These are phyloP conservation scores for Nosema muscidifuracis DNA, from an alignment of 371 early-diverging fungal genomes.

Conservation along the genomic window DNA sequence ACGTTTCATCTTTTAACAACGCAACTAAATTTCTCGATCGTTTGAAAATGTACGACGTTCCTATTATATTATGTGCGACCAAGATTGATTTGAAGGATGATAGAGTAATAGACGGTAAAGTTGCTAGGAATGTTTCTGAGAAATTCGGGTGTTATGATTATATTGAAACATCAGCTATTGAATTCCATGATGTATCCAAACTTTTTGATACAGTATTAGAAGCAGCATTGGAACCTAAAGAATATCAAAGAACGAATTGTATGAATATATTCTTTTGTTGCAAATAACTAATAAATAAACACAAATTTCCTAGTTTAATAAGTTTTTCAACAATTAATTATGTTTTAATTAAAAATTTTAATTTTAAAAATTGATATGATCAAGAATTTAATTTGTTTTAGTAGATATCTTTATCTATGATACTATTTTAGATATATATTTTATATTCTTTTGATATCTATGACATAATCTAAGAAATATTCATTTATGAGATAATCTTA, in stretches of 20 bases:
- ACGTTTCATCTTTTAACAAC: constrained; percentile 71
- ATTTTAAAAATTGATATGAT: too few relatives aligned
- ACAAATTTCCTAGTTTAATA: too few relatives aligned
- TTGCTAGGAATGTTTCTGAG: not conserved
- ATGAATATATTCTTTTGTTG: constrained; percentile 5
- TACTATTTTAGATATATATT: too few relatives aligned
- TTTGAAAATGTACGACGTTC: constrained; percentile 80
- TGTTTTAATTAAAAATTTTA: too few relatives aligned
- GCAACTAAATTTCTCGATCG: constrained; percentile 77
- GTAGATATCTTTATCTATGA: too few relatives aligned
- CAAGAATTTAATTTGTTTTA: too few relatives aligned
- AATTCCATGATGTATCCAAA: constrained; percentile 87
- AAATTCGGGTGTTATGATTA: constrained; percentile 75
- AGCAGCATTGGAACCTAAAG: constrained; percentile 66
- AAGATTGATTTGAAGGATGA: constrained; percentile 85
- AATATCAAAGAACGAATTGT: not conserved
- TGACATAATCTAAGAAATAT: too few relatives aligned
- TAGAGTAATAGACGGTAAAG: not conserved
- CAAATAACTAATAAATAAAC: too few relatives aligned
- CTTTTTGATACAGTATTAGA: constrained; percentile 93
- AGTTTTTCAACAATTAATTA: too few relatives aligned
- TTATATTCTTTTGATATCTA: too few relatives aligned
- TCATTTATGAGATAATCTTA: too few relatives aligned
- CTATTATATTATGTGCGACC: constrained; percentile 90
- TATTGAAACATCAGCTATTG: constrained; percentile 92